Evolutionary conservation across 2,329 filamentous ascomycete species (phyloP), one percentile per base, ranked within the genome.

Genomic region (Aspergillus udagawae): DNA sequence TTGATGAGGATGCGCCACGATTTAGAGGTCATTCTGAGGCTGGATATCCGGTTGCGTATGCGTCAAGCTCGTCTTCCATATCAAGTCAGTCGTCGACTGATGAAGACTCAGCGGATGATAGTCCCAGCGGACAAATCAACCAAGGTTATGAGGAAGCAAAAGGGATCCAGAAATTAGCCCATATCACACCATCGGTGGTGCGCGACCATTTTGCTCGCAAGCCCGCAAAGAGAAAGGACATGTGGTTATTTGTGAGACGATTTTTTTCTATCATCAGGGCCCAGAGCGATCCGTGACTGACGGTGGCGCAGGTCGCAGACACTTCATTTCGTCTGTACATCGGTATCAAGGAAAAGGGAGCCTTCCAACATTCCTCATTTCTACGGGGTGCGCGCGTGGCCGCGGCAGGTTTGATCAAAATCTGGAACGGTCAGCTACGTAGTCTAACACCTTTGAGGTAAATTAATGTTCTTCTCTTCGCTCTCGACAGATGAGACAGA

Each of bases 341-440:
- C 35, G 92, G 92, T 50, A 94, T 96, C 77, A 96, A 97, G 69
- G 86, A 90, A 71, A 88, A 86, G 3, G 92, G 92, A 10, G 86
- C 89, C 4, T 97, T 97, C 67, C 92, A 96, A 67, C 92, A 96
- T 73, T 92, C 88, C 12, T 94, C 90, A 0, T 96, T 97, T 67
- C 80, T 96, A 1, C 89, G 92, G 60, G 92, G 92, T 25, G 83
- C 87, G 9, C 85, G 92, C 12, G 92, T 96, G 53, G 85, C 87
- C 0, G 87, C 92, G 0, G 92, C 92, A 3, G 92, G 92, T 0
- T 78, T 93, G 27, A 91, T 96, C 70, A 92, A 90, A 71, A 87
- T 96, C 68, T 91, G 91, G 69, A 81, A 92, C 63, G 92, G 92
- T 1, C 84, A 89, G 29, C 73, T 96, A n/a, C 81, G 83, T 1